A percentile compares a stretch with the other conserved stretches of the same genome.
Conservation (phyloP, 371 early-diverging fungal genomes). For the Mortierella sp. region DNA sequence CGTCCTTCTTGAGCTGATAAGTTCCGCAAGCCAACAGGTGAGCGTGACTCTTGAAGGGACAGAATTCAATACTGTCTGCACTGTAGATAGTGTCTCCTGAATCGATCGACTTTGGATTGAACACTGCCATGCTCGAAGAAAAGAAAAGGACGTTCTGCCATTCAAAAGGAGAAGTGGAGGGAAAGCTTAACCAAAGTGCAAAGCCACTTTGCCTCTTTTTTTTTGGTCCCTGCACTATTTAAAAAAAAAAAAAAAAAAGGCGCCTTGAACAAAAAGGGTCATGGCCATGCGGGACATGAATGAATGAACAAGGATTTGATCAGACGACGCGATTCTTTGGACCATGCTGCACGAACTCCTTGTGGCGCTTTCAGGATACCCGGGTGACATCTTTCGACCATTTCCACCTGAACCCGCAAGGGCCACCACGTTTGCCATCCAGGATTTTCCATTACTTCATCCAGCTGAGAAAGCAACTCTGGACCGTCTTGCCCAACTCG, state of each 20-base stretch:
- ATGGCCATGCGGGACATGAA: background rate
- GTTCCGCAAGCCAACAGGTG: slow-evolving; percentile 79
- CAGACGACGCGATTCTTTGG: background rate
- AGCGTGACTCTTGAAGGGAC: slow-evolving; percentile 63
- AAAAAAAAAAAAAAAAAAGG: slow-evolving; percentile 10
- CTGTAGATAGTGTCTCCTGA: slow-evolving; percentile 77
- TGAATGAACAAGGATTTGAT: slow-evolving; percentile 1
- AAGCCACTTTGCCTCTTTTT: slow-evolving; percentile 5
- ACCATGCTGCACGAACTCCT: slow-evolving; percentile 85
- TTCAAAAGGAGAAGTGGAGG: background rate
- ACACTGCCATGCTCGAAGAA: slow-evolving; percentile 27
- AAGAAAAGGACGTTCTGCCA: background rate
- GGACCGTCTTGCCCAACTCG: slow-evolving; percentile 72
- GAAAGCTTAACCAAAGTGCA: too few relatives aligned
- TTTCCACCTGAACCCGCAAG: slow-evolving; percentile 56
- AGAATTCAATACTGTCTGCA: slow-evolving; percentile 86
- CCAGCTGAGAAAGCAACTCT: slow-evolving; percentile 73
- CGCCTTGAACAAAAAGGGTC: too few relatives aligned
- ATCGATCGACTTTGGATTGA: slow-evolving; percentile 55
- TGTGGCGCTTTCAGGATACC: slow-evolving; percentile 72
- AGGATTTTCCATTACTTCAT: slow-evolving; percentile 74
- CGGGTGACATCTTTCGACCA: slow-evolving; percentile 75
- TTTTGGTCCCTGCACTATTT: background rate
- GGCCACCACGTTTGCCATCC: slow-evolving; percentile 66
- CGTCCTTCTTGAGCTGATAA: slow-evolving; percentile 72